A percentile compares a stretch with the other conserved stretches of the same genome.
phyloP scores from a whole-genome alignment of 495 filamentous ascomycete genomes.

The Monascus purpureus region DNA sequence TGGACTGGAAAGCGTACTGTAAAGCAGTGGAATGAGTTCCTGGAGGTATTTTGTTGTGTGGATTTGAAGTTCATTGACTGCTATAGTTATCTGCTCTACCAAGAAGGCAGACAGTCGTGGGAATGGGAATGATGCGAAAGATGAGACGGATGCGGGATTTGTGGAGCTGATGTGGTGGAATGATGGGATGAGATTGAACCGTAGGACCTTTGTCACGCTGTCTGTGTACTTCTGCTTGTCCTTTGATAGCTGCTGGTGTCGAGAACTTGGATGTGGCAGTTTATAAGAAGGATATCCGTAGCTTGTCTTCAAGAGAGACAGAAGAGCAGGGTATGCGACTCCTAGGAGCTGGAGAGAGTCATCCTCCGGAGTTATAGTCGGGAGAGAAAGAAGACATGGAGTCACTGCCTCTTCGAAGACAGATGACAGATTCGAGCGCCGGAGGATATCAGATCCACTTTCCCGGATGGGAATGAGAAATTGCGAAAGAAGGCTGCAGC shows the following conservation, averaged over 20 bases:
- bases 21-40: slow-evolving; percentile 55
- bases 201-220: slow-evolving; percentile 17
- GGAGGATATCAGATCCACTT: slow-evolving; percentile 37
- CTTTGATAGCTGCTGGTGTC: not conserved
- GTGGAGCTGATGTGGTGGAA: slow-evolving; percentile 36
- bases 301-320: slow-evolving; percentile 38
- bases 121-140: slow-evolving; percentile 29
- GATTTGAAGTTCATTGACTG: slow-evolving; percentile 51
- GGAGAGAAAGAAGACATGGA: slow-evolving; percentile 60
- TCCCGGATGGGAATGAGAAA: slow-evolving; percentile 48
- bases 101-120: slow-evolving; percentile 37
- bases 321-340: slow-evolving; percentile 53
- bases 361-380: slow-evolving; percentile 59
- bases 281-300: slow-evolving; percentile 7
- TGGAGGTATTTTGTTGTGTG: slow-evolving; percentile 62
- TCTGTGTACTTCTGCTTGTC: slow-evolving; percentile 8
- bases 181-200: slow-evolving; percentile 28
- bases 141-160: slow-evolving; percentile 29
- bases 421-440: slow-evolving; percentile 56
- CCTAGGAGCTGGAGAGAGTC: slow-evolving; percentile 53
- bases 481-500: slow-evolving; percentile 41
- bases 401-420: slow-evolving; percentile 71
- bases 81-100: slow-evolving; percentile 34
- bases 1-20: slow-evolving; percentile 50
- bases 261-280: not conserved